These are phyloP conservation scores for Cyclospora cayetanensis DNA, from an alignment of 169 alveolate genomes.

Conservation along the genomic window DNA sequence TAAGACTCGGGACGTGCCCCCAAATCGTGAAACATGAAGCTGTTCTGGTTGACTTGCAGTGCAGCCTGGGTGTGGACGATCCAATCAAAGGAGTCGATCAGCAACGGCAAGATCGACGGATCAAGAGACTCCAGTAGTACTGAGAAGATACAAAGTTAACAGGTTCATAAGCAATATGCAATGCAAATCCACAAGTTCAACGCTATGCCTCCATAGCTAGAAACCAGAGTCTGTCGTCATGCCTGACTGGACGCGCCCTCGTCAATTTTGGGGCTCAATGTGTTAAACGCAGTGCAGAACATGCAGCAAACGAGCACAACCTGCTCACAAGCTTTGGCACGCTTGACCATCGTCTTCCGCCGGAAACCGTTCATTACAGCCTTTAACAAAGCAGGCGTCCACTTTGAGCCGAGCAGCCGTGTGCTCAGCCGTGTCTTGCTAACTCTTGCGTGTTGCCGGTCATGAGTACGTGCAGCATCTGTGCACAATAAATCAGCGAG, in stretches of 20 bases:
- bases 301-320: too few relatives aligned
- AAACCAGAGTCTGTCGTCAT: too few relatives aligned
- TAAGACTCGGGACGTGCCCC: neutral
- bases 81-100: slow-evolving; percentile 31
- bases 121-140: slow-evolving; percentile 25
- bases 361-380: neutral
- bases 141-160: neutral
- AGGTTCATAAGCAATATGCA: too few relatives aligned
- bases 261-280: too few relatives aligned
- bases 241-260: too few relatives aligned
- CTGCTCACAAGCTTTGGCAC: slow-evolving; percentile 19
- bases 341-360: neutral
- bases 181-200: too few relatives aligned
- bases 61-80: slow-evolving; percentile 54
- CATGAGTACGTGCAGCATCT: slow-evolving; percentile 34
- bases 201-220: too few relatives aligned
- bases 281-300: too few relatives aligned
- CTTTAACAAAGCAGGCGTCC: slow-evolving; percentile 22
- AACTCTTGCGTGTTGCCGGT: slow-evolving; percentile 32
- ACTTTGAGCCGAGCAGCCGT: neutral
- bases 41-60: slow-evolving; percentile 35
- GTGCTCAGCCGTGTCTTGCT: neutral
- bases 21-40: slow-evolving; percentile 22
- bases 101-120: neutral
- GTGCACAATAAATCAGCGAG: neutral